These are phyloP conservation scores for Apiotrichum gamsii DNA, from an alignment of 1,284 basidiomycete genomes.

Conservation along the genomic window DNA sequence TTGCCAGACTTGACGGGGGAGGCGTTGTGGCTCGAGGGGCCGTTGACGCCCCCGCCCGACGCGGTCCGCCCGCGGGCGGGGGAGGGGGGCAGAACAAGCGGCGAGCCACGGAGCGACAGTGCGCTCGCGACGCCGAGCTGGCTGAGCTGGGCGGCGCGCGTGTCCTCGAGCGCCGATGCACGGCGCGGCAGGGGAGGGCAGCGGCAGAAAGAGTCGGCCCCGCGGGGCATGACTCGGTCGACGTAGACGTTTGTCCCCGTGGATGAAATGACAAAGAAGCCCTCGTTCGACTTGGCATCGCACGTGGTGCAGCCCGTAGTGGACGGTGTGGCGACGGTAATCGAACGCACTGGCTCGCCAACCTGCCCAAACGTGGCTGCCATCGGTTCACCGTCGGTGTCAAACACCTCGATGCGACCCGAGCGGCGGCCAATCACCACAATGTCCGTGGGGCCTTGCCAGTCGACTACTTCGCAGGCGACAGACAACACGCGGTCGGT, in stretches of 20 bases:
- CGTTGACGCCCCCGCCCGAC: constrained; percentile 4
- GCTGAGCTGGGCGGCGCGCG: background rate
- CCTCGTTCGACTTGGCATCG: constrained; percentile 20
- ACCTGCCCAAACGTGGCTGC: constrained; percentile 4
- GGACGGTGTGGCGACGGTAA: constrained; percentile 17
- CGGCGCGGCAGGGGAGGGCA: constrained; percentile 20
- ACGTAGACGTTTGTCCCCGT: constrained; percentile 26
- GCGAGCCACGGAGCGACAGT: background rate
- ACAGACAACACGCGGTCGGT: constrained; percentile 20
- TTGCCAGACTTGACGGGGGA: constrained; percentile 7
- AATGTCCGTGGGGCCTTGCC: constrained; percentile 10
- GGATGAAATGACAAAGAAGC: constrained; percentile 33
- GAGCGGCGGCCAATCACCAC: constrained; percentile 32
- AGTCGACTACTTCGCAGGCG: constrained; percentile 3
- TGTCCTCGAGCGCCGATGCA: constrained; percentile 20
- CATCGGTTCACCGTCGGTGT: constrained; percentile 17
- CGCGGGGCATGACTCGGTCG: constrained; percentile 25
- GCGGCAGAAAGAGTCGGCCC: constrained; percentile 21
- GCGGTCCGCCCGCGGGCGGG: background rate
- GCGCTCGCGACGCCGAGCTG: background rate
- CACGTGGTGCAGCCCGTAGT: constrained; percentile 30
- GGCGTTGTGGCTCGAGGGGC: background rate
- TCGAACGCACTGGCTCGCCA: constrained; percentile 3
- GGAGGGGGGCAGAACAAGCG: constrained; percentile 2
- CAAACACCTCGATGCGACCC: constrained; percentile 34